These are phyloP conservation scores for Daldinia eschscholtzii DNA, from an alignment of 2,329 filamentous ascomycete species.

Conservation along the genomic window DNA sequence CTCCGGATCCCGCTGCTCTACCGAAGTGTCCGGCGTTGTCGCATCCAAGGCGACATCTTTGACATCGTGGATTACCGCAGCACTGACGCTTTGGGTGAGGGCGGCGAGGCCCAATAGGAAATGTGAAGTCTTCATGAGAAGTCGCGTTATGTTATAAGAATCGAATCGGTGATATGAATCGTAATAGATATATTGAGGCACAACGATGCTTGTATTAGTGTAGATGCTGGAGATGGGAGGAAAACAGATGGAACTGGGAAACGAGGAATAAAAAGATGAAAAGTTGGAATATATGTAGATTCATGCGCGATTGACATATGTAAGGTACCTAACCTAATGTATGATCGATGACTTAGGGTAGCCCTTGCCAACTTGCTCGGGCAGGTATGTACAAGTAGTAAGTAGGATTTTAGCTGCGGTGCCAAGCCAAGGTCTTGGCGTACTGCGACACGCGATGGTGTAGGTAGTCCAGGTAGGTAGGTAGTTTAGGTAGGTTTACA, in stretches of 20 bases:
- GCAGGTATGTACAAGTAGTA: background rate
- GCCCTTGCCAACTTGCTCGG: background rate
- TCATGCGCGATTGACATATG: background rate
- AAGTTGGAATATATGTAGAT: slow-evolving; percentile 1
- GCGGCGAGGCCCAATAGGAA: slow-evolving; percentile 44
- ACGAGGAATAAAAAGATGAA: background rate
- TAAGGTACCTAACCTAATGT: no score
- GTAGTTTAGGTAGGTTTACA: background rate
- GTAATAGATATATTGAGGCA: background rate
- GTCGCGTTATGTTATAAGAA: slow-evolving; percentile 12
- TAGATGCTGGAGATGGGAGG: background rate
- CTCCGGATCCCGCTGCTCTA: slow-evolving; percentile 31
- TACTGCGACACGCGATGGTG: background rate
- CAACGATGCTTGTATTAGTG: background rate
- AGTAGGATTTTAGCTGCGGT: background rate
- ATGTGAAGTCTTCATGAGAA: slow-evolving; percentile 49
- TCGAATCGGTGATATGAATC: background rate
- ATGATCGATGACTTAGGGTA: background rate
- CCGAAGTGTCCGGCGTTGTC: slow-evolving; percentile 37
- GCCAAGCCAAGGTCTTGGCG: slow-evolving; percentile 3
- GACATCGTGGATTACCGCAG: slow-evolving; percentile 40
- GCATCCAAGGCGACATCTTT: slow-evolving; percentile 34
- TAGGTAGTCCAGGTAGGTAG: background rate
- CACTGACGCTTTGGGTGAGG: slow-evolving; percentile 28
- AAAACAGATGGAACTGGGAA: background rate